Evolutionary conservation across 169 alveolate genomes (phyloP).

Genomic region (Eimeria falciformis): DNA sequence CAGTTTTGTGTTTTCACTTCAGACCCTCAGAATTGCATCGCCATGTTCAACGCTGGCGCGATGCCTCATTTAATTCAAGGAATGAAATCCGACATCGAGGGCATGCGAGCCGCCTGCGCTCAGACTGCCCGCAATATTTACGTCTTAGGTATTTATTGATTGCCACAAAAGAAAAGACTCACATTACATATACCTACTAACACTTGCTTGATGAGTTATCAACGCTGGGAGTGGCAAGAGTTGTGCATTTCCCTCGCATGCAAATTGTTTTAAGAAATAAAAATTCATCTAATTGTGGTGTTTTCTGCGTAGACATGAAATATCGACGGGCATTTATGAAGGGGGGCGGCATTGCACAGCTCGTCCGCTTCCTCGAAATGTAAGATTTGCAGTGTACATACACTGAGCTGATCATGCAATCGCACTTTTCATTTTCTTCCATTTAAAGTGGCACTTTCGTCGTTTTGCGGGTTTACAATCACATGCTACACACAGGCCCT

Average conservation of each 20-base stretch:
- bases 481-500: too few relatives aligned
- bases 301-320: constrained; percentile 81
- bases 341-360: constrained; percentile 88
- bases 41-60: constrained; percentile 91
- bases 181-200: neutral
- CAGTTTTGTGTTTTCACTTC: neutral
- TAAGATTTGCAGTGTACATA: too few relatives aligned
- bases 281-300: neutral
- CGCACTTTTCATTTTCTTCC: too few relatives aligned
- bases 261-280: too few relatives aligned
- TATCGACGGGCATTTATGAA: constrained; percentile 91
- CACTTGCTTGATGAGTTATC: neutral
- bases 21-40: constrained; percentile 89
- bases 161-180: too few relatives aligned
- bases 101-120: constrained; percentile 94
- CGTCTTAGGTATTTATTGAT: constrained; percentile 87
- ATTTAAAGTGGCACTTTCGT: too few relatives aligned
- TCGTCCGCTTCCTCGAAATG: constrained; percentile 84
- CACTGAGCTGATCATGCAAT: too few relatives aligned
- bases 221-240: too few relatives aligned
- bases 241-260: too few relatives aligned
- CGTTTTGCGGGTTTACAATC: neutral
- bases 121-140: constrained; percentile 92
- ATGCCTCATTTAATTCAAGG: constrained; percentile 89
- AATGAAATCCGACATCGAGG: constrained; percentile 90